Base-by-base conservation (phyloP, 257 asterid genomes). In the Capsicum chinense region DNA sequence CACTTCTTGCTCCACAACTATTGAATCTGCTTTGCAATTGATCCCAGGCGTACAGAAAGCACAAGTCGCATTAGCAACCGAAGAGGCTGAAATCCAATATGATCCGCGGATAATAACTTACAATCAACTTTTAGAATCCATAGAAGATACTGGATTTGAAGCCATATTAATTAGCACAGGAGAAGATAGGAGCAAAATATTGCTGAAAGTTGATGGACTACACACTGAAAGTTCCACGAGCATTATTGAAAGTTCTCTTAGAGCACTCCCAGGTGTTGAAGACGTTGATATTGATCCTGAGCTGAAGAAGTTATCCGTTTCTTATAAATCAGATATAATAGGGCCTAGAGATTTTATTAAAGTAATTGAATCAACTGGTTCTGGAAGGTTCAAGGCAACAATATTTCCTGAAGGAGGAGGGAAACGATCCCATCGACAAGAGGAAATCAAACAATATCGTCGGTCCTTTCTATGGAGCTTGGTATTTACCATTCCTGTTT, bases 51-150 rank as follows among this genome's bases (percentile, higher is more conserved):
- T 89, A 64, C 86, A 84, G 82, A 87, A 84, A 83, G 90, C 89
- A 7, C 89, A 60, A 63, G 87, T 89, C 9, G 90, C 90, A 50
- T 81, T 89, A 87, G 92, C 92, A 56, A 89, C 88, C 1, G 92
- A 86, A 81, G 92, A 84, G 69, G 89, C 92, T 81, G 88, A 89
- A 88, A 85, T 89, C 59, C 90, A 80, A 19, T 89, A 86, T 81
- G 90, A 89, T 54, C 87, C 84, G 0, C 79, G 44, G 81, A 52
- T 83, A 80, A n/a, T 83, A 78, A 83, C 59, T 73, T 81, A 79
- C 85, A 58, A 52, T 33, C 74, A 68, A 68, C 48, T 89, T 58
- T 56, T 88, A 67, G 67, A 89, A 78, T 80, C 89, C 81, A 56
- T 89, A 73, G 85, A 88, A 71, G 52, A 86, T 19, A 76, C 85